Base-by-base conservation (phyloP, 2,329 filamentous ascomycete species). In the Colletotrichum trifolii region DNA sequence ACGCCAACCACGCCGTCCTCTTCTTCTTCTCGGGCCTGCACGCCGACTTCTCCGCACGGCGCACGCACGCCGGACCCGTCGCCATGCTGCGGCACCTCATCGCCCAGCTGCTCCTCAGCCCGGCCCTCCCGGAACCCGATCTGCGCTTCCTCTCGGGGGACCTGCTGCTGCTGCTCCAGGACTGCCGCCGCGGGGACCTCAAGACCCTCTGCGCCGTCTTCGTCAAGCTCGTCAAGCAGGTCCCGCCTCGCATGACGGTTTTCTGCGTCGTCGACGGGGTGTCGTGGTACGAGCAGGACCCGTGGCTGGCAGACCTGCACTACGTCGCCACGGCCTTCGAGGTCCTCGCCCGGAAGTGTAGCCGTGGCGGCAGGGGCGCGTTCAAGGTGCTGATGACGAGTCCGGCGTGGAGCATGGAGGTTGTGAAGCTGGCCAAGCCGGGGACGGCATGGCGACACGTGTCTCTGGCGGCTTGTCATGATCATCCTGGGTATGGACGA, bases 241-340 rank as follows among this genome's bases (percentile, higher is more conserved):
- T 36, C 10, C 50, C 50, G 38, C 11, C 50, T 6, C 50, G 42
- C 10, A 35, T 43, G 50, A 43, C 50, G 17, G 17, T 54, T 12
- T 54, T 54, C 52, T 54, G 52, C 52, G 15, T 54, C 13, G 25
- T 54, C 8, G 52, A 54, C 35, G 52, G 39, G 25, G n/a, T 54
- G 11, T 54, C 52, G 10, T 45, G 52, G 52, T 54, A 43, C 13
- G 52, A 54, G 38, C 52, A 43, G 39, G 36, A 11, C 8, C 38
- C 52, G 39, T 54, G 52, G 52, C 17, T n/a, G 52, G 17, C 17
- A 8, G 52, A 54, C 13, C 38, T 45, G 12, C 11, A 43, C 15
- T 35, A 43, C 11, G 39, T 43, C 17, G 52, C 39, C 10, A 43
- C 11, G 6, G n/a, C 35, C 9, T 43, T 54, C 39, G 52, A 54